Conservation (phyloP, 176 grass and related monocot species). For the Secale cereale region DNA sequence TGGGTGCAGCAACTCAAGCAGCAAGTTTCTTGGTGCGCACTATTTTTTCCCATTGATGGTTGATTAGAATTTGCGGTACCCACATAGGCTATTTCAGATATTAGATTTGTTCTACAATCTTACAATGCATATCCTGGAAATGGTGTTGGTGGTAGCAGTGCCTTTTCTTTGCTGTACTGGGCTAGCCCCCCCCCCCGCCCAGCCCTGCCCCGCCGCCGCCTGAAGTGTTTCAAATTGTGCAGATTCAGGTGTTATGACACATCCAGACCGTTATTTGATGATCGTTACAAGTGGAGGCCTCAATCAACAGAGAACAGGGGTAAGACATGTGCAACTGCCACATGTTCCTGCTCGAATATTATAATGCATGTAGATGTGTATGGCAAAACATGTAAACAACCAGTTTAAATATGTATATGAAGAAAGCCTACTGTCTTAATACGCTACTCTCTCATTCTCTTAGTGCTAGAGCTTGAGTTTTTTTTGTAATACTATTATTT, state of each 20-base stretch:
- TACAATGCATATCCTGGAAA: slow-evolving; percentile 2
- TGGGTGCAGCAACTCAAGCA: slow-evolving; percentile 86
- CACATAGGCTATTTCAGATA: slow-evolving; percentile 18
- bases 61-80: slow-evolving; percentile 1
- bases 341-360: not conserved
- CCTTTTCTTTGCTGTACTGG: not conserved
- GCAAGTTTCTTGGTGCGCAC: slow-evolving; percentile 64
- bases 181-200: not conserved
- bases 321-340: slow-evolving; percentile 32
- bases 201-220: not conserved
- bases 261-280: slow-evolving; percentile 76
- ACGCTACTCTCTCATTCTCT: not conserved
- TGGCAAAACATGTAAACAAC: not conserved
- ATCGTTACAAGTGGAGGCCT: slow-evolving; percentile 93
- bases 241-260: slow-evolving; percentile 64
- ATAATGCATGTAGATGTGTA: not conserved
- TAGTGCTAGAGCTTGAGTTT: not conserved
- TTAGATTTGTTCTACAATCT: not conserved
- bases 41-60: slow-evolving; percentile 19
- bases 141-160: not conserved
- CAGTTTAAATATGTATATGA: not conserved
- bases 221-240: slow-evolving; percentile 44
- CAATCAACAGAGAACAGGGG: slow-evolving; percentile 99
- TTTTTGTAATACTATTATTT: not conserved
- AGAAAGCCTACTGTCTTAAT: not conserved